Evolutionary conservation across 2,329 filamentous ascomycete genomes (phyloP).

Genomic region (Colletotrichum melonis): DNA sequence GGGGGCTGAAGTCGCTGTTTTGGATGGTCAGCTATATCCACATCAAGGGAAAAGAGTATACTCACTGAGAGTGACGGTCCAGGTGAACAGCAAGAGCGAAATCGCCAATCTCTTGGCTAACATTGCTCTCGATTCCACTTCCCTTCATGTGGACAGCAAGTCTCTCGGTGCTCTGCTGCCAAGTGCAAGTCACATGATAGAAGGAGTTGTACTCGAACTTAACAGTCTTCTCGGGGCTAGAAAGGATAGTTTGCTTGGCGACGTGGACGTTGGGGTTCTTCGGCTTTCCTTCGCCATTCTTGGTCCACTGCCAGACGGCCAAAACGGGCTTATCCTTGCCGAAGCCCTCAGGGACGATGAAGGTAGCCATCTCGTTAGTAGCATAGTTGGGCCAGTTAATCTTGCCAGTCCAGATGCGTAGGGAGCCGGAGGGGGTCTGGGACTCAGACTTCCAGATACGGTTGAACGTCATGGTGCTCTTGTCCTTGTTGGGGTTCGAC

Average conservation of each 20-base stretch:
- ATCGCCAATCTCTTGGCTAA: not conserved
- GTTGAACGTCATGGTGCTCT: not conserved
- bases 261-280: not conserved
- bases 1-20: not conserved
- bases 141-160: not conserved
- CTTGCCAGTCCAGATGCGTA: slow-evolving; percentile 8
- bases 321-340: not conserved
- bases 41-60: not conserved
- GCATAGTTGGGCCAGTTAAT: slow-evolving; percentile 6
- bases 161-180: not conserved
- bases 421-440: not conserved
- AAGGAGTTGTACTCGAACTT: slow-evolving; percentile 1
- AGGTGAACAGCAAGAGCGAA: not conserved
- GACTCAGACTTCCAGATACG: not conserved
- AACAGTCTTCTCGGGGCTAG: not conserved
- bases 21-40: not conserved
- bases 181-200: not conserved
- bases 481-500: not conserved
- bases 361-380: not conserved
- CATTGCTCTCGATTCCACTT: not conserved
- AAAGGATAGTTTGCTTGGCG: not conserved
- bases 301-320: slow-evolving; percentile 8
- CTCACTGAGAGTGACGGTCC: slow-evolving; percentile 1
- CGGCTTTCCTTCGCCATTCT: not conserved
- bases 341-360: slow-evolving; percentile 4